These are phyloP conservation scores for Solanum neorickii DNA, from an alignment of 257 asterid species.

Conservation along the genomic window DNA sequence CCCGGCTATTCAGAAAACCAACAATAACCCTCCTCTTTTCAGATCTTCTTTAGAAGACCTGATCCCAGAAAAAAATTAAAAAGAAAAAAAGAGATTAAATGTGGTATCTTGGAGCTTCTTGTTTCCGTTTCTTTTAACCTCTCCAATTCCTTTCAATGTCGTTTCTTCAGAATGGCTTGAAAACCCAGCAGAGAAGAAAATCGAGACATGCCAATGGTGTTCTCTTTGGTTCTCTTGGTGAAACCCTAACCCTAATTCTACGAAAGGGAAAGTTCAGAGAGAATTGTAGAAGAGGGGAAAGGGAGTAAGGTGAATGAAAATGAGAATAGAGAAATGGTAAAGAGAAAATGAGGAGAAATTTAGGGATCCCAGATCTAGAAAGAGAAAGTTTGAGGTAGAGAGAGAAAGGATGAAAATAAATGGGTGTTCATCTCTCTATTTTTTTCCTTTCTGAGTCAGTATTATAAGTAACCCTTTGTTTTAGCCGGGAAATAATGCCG, in stretches of 20 bases:
- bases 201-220: background rate
- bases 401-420: background rate
- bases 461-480: background rate
- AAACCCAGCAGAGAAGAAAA: background rate
- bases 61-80: background rate
- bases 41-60: slow-evolving; percentile 19
- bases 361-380: slow-evolving; percentile 7
- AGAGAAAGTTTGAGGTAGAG: background rate
- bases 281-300: background rate
- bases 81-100: background rate
- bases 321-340: background rate
- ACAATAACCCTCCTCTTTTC: background rate
- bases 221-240: background rate
- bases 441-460: background rate
- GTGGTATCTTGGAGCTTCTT: background rate
- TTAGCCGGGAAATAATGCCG: slow-evolving; percentile 38
- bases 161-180: slow-evolving; percentile 1
- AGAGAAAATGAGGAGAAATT: background rate
- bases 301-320: background rate
- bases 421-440: background rate
- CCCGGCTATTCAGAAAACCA: background rate
- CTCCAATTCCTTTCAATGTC: background rate
- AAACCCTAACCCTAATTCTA: slow-evolving; percentile 28
- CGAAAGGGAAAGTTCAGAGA: background rate
- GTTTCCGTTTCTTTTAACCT: background rate